Conservation (phyloP, 2,329 filamentous ascomycete species). For the Calonectria henricotiae region DNA sequence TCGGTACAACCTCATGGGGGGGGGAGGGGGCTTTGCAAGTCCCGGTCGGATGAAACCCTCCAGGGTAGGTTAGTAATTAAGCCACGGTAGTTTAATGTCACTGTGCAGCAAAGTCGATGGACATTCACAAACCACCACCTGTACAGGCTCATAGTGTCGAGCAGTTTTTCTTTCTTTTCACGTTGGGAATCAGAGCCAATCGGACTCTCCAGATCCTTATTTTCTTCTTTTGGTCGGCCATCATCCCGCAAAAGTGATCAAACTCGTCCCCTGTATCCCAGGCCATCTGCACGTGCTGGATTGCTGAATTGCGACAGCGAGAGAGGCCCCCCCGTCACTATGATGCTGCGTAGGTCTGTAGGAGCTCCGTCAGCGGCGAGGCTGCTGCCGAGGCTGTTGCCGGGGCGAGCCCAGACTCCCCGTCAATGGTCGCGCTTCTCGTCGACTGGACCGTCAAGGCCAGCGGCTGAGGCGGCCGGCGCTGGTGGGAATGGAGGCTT, state of each 20-base stretch:
- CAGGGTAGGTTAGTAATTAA: constrained; percentile 27
- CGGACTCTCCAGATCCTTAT: background rate
- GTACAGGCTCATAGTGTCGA: constrained; percentile 16
- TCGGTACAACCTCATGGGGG: background rate
- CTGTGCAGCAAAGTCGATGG: background rate
- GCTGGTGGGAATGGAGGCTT: constrained; percentile 3
- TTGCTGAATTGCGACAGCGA: constrained; percentile 2
- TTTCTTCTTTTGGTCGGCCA: constrained; percentile 2
- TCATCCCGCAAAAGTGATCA: constrained; percentile 8
- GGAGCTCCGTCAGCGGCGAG: constrained; percentile 6
- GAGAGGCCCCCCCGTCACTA: too few relatives aligned
- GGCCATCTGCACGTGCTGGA: constrained; percentile 14
- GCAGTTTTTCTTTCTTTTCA: too few relatives aligned
- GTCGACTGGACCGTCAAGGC: constrained; percentile 35
- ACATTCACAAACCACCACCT: constrained; percentile 7
- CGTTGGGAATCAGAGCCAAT: background rate
- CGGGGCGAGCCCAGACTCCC: constrained; percentile 24
- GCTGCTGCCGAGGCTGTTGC: background rate
- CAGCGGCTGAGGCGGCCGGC: constrained; percentile 20
- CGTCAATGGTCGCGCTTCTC: constrained; percentile 36
- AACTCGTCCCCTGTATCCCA: background rate
- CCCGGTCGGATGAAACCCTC: constrained; percentile 10
- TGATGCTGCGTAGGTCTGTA: constrained; percentile 41
- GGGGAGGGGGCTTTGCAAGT: background rate
- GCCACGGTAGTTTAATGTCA: constrained; percentile 7